phyloP scores from a whole-genome alignment of 148 eudicot genomes.

The Pharnaceum exiguum region DNA sequence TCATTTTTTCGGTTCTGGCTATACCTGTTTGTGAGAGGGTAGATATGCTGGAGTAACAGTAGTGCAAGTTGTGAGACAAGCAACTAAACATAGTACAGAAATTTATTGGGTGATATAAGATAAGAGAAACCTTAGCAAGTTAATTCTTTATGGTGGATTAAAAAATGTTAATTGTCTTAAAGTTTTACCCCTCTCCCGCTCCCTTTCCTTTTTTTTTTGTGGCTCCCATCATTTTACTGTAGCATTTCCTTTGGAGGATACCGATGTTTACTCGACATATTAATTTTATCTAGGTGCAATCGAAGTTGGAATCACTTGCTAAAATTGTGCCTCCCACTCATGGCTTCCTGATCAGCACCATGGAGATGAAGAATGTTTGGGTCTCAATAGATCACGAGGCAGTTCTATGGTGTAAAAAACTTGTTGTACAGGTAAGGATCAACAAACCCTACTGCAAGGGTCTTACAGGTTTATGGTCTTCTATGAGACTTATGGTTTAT shows the following conservation, averaged over 20 bases:
- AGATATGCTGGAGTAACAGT: too few relatives aligned
- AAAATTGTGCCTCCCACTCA: constrained; percentile 88
- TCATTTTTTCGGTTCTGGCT: too few relatives aligned
- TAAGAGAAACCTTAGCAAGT: too few relatives aligned
- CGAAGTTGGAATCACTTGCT: constrained; percentile 82
- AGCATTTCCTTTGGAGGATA: not conserved
- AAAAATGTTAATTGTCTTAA: too few relatives aligned
- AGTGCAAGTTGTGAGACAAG: too few relatives aligned
- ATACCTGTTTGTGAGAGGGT: too few relatives aligned
- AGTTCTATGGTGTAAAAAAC: constrained; percentile 95
- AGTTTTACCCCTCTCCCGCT: not conserved
- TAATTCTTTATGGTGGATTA: too few relatives aligned
- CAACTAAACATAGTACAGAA: too few relatives aligned
- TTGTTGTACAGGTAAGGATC: constrained; percentile 74
- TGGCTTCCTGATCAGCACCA: constrained; percentile 82
- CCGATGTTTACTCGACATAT: not conserved
- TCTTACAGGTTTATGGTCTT: not conserved
- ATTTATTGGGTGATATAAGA: too few relatives aligned
- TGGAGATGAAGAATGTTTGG: constrained; percentile 91
- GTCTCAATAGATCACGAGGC: constrained; percentile 96
- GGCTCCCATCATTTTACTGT: too few relatives aligned
- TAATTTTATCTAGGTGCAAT: constrained; percentile 49
- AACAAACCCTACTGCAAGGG: not conserved
- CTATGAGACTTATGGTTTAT: constrained; percentile 17
- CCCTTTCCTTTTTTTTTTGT: too few relatives aligned